phyloP scores from a whole-genome alignment of 169 alveolate species.

The Babesia ovis region DNA sequence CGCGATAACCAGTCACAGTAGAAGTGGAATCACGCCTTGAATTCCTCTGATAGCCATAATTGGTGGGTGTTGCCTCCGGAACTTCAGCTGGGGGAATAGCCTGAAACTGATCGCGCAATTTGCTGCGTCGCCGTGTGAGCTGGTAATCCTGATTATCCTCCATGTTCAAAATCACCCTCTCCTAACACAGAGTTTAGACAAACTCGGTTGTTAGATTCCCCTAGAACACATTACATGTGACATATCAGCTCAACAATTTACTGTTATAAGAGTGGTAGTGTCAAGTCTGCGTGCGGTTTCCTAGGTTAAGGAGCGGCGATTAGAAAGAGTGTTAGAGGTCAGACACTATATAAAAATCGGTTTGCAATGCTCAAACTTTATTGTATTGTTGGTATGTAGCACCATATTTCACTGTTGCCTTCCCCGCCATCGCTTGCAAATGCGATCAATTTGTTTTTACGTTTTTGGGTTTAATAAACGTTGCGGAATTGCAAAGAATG shows the following conservation, averaged over 20 bases:
- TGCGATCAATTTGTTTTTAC: background rate
- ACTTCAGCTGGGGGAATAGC: background rate
- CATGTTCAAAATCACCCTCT: background rate
- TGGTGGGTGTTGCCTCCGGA: background rate
- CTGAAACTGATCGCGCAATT: conserved; percentile 19
- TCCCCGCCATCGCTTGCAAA: conserved; percentile 6
- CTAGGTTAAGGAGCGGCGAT: background rate
- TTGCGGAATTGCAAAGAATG: background rate
- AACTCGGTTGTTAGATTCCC: background rate
- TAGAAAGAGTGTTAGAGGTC: background rate
- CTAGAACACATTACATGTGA: background rate
- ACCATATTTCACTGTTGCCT: conserved; percentile 8
- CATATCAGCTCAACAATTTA: background rate
- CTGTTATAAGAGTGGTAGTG: background rate
- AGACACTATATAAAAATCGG: background rate
- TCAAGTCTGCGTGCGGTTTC: background rate
- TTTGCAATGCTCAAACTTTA: background rate
- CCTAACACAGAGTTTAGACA: background rate
- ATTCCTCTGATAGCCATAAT: background rate
- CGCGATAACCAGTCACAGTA: background rate
- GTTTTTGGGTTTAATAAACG: background rate
- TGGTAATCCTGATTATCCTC: conserved; percentile 14
- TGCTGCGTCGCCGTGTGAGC: conserved; percentile 21
- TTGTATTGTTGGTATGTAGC: conserved; percentile 9
- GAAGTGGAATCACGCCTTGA: background rate